Evolutionary conservation across 2,329 filamentous ascomycete genomes (phyloP).

Genomic region (Diplodia seriata): DNA sequence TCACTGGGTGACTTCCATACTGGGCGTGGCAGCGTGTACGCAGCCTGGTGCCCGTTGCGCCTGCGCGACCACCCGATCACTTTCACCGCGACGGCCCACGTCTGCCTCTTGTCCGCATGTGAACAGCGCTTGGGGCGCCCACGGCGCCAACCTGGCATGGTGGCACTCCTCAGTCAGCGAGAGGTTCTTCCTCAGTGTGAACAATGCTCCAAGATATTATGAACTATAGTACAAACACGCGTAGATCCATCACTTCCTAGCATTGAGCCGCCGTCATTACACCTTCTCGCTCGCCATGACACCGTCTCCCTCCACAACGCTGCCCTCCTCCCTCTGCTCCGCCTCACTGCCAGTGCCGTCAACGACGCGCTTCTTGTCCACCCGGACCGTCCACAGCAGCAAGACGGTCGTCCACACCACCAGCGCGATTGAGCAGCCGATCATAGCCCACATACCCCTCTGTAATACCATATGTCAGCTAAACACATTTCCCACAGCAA

Average conservation of each 20-base stretch:
- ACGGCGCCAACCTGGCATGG: background rate
- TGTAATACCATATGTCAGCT: slow-evolving; percentile 40
- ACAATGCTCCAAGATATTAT: background rate
- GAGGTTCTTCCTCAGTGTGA: background rate
- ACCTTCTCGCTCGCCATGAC: slow-evolving; percentile 29
- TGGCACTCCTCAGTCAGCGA: background rate
- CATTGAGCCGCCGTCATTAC: background rate
- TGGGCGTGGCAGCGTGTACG: no score
- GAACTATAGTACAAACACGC: background rate
- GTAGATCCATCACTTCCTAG: background rate
- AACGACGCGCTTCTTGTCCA: slow-evolving; percentile 7
- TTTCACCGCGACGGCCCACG: no score
- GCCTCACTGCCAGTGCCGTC: slow-evolving; percentile 6
- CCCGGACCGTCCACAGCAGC: slow-evolving; percentile 49
- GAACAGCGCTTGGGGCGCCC: no score
- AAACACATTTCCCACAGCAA: no score
- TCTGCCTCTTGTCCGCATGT: no score
- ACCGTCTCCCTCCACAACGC: slow-evolving; percentile 39
- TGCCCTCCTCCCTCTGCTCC: slow-evolving; percentile 35
- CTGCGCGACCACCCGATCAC: no score
- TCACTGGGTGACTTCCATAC: no score
- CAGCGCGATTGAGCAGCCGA: slow-evolving; percentile 66
- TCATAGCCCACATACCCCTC: slow-evolving; percentile 78
- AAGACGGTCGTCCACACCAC: slow-evolving; percentile 65
- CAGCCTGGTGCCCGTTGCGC: no score